Conservation (phyloP, 208 protist genomes). For the Leishmania tarentolae region DNA sequence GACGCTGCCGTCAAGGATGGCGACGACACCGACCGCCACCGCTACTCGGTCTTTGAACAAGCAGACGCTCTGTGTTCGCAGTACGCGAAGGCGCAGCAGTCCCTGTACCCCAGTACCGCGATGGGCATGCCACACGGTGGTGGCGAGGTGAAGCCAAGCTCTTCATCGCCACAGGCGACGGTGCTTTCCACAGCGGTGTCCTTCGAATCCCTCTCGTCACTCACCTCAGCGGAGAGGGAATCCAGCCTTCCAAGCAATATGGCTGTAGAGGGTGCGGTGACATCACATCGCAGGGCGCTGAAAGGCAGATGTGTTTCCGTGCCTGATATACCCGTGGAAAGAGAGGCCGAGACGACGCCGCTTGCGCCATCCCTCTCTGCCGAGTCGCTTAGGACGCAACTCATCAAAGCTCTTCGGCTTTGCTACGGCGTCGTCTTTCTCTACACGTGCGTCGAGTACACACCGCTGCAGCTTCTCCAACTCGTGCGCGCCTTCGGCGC, state of each 20-base stretch:
- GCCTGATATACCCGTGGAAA: not conserved
- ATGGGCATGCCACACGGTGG: not conserved
- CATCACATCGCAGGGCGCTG: not conserved
- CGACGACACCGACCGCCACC: not conserved
- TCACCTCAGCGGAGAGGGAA: not conserved
- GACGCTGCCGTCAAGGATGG: not conserved
- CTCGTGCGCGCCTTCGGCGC: conserved; percentile 25
- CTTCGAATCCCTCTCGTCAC: not conserved
- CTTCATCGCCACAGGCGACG: not conserved
- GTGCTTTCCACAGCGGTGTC: not conserved
- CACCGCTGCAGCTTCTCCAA: conserved; percentile 28
- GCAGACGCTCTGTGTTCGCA: not conserved
- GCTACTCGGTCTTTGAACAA: conserved; percentile 6
- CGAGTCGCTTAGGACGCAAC: not conserved
- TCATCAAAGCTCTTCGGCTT: conserved; percentile 24
- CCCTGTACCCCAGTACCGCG: not conserved
- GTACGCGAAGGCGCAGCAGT: conserved; percentile 2
- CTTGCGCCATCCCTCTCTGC: no score
- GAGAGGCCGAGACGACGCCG: not conserved
- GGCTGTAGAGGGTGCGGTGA: not conserved
- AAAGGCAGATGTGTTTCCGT: no score
- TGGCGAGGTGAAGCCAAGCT: not conserved
- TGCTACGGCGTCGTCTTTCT: conserved; percentile 36
- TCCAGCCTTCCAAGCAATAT: not conserved
- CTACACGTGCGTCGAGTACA: conserved; percentile 28